phyloP scores from a whole-genome alignment of 1,139 yeast species.

The Suhomyces coccinellae region DNA sequence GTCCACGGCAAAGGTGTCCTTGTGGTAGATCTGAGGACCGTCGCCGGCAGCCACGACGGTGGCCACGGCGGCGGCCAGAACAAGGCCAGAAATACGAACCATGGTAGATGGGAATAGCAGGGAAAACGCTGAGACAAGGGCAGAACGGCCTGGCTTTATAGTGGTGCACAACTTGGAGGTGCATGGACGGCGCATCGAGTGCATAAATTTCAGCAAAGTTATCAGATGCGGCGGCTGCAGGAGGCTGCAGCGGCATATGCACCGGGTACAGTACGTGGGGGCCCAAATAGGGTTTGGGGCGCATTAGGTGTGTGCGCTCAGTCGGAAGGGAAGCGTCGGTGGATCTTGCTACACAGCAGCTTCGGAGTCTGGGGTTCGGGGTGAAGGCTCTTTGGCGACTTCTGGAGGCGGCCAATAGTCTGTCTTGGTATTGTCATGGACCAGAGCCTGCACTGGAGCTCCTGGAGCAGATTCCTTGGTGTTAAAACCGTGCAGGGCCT shows the following conservation, averaged over 20 bases:
- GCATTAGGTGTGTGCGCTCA: not conserved
- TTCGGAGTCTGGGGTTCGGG: no score
- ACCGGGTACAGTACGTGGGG: not conserved
- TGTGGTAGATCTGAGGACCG: constrained; percentile 10
- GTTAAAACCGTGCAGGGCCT: not conserved
- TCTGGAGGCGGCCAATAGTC: no score
- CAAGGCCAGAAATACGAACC: constrained; percentile 6
- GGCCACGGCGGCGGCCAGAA: constrained; percentile 4
- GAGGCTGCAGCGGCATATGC: constrained; percentile 1
- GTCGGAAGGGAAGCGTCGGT: not conserved
- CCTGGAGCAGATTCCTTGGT: no score
- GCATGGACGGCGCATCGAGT: no score
- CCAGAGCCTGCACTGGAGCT: no score
- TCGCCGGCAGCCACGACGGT: constrained; percentile 4
- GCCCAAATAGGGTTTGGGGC: not conserved
- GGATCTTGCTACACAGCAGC: no score
- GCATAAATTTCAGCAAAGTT: constrained; percentile 4
- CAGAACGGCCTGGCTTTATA: not conserved
- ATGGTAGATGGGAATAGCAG: not conserved
- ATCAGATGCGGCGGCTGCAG: constrained; percentile 6
- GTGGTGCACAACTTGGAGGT: not conserved
- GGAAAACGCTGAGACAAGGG: not conserved
- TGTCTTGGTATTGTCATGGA: no score
- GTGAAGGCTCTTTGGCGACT: no score
- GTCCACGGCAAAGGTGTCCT: constrained; percentile 13